These are phyloP conservation scores for Kodamaea arcana DNA, from an alignment of 1,139 yeast genomes.

Conservation along the genomic window DNA sequence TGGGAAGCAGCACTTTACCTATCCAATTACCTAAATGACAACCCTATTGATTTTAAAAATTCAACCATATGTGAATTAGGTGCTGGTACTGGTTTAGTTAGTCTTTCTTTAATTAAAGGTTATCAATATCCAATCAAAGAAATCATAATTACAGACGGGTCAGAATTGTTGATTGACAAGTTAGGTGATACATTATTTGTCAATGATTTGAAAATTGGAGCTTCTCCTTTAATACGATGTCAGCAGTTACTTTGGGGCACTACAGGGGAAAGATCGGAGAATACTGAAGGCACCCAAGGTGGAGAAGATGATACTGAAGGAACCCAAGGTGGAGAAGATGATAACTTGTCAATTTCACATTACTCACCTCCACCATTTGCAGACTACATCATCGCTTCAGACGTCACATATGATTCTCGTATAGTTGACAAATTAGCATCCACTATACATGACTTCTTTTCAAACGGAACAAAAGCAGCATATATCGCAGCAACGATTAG, in stretches of 20 bases:
- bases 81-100: conserved; percentile 86
- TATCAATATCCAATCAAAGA: conserved; percentile 13
- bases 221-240: conserved; percentile 12
- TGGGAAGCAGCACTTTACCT: conserved; percentile 92
- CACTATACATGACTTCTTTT: conserved; percentile 43
- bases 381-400: conserved; percentile 70
- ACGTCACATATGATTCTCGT: conserved; percentile 75
- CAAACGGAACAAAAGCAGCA: conserved; percentile 27
- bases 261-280: conserved; percentile 10
- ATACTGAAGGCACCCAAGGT: conserved; percentile 1
- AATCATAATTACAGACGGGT: conserved; percentile 74
- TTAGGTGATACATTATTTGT: conserved; percentile 42
- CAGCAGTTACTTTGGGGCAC: conserved; percentile 58
- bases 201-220: conserved; percentile 37
- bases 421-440: conserved; percentile 53
- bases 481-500: conserved; percentile 74
- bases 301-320: conserved; percentile 10
- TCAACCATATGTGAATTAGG: conserved; percentile 66
- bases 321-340: conserved; percentile 24
- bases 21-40: conserved; percentile 39
- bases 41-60: conserved; percentile 9
- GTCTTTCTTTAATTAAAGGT: conserved; percentile 46
- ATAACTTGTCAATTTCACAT: too few species aligned
- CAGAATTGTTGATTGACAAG: conserved; percentile 53
- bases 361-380: conserved; percentile 17